A percentile compares a stretch with the other conserved stretches of the same genome.
phyloP scores from a whole-genome alignment of 768 basidiomycete species.

The Russula earlei region DNA sequence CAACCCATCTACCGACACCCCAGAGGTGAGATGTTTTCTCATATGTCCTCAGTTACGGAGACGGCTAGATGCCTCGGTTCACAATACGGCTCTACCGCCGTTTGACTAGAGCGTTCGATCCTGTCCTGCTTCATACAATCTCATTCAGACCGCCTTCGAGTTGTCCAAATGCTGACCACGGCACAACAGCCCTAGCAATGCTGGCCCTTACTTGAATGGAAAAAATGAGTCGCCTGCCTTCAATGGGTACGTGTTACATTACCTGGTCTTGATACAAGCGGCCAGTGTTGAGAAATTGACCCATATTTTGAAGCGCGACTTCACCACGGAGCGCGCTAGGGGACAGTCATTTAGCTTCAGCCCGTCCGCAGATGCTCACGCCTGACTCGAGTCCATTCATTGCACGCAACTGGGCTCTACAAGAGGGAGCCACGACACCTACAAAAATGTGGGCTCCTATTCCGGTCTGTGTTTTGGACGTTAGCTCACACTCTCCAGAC shows the following conservation, averaged over 20 bases:
- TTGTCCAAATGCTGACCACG: not conserved
- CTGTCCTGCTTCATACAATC: not conserved
- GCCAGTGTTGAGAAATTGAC: not conserved
- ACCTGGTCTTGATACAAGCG: too few species aligned
- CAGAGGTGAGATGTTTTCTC: constrained; percentile 25
- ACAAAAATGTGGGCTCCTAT: constrained; percentile 8
- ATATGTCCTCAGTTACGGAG: not conserved
- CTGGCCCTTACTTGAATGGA: constrained; percentile 15
- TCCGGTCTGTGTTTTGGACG: not conserved
- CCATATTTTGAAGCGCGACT: not conserved
- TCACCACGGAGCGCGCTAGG: constrained; percentile 1
- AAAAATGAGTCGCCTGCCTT: constrained; percentile 6
- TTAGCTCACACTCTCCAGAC: constrained; percentile 7
- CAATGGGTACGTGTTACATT: not conserved
- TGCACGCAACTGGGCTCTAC: constrained; percentile 13
- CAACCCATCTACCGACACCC: constrained; percentile 27
- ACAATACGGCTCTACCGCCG: not conserved
- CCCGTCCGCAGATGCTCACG: constrained; percentile 13
- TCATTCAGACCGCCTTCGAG: not conserved
- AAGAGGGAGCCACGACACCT: constrained; percentile 13
- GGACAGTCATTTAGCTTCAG: not conserved
- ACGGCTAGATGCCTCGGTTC: not conserved
- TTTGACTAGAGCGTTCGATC: not conserved
- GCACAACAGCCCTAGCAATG: constrained; percentile 9
- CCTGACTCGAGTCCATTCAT: constrained; percentile 16